phyloP scores from a whole-genome alignment of 495 filamentous ascomycete species.

The Immersiella caudata region DNA sequence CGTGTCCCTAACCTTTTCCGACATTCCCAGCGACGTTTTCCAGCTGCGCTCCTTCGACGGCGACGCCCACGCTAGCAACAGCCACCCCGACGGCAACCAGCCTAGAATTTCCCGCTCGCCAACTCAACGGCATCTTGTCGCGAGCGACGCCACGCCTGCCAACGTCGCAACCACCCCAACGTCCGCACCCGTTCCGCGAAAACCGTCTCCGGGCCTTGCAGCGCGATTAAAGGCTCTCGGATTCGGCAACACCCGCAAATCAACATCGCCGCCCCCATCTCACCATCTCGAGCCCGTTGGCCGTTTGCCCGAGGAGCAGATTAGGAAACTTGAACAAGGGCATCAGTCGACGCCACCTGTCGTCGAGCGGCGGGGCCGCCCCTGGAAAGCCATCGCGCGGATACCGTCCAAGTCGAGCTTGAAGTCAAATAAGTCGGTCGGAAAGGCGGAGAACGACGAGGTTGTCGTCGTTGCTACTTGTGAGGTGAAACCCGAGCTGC shows the following conservation, averaged over 20 bases:
- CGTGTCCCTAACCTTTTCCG: slow-evolving; percentile 44
- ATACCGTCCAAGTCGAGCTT: slow-evolving; percentile 42
- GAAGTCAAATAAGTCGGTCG: slow-evolving; percentile 34
- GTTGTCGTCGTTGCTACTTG: not conserved
- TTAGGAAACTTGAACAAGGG: slow-evolving; percentile 66
- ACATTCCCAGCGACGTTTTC: slow-evolving; percentile 43
- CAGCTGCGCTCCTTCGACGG: slow-evolving; percentile 39
- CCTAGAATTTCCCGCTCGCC: slow-evolving; percentile 17
- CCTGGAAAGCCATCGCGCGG: slow-evolving; percentile 61
- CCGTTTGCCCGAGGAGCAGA: slow-evolving; percentile 72
- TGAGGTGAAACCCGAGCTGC: slow-evolving; percentile 37
- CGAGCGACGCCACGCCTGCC: slow-evolving; percentile 24
- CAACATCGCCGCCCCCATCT: slow-evolving; percentile 41
- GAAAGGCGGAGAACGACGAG: slow-evolving; percentile 26
- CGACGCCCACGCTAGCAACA: slow-evolving; percentile 26
- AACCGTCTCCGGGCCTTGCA: slow-evolving; percentile 72
- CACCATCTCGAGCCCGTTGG: slow-evolving; percentile 58
- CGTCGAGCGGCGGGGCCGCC: slow-evolving; percentile 62
- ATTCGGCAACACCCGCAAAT: slow-evolving; percentile 52
- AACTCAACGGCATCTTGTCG: slow-evolving; percentile 16
- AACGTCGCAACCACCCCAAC: slow-evolving; percentile 25
- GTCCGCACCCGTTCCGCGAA: slow-evolving; percentile 45
- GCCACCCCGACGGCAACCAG: slow-evolving; percentile 24
- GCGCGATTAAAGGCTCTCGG: slow-evolving; percentile 76
- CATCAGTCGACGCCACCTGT: slow-evolving; percentile 59